Conservation (phyloP, 2,329 filamentous ascomycete species). For the Fusarium poae region DNA sequence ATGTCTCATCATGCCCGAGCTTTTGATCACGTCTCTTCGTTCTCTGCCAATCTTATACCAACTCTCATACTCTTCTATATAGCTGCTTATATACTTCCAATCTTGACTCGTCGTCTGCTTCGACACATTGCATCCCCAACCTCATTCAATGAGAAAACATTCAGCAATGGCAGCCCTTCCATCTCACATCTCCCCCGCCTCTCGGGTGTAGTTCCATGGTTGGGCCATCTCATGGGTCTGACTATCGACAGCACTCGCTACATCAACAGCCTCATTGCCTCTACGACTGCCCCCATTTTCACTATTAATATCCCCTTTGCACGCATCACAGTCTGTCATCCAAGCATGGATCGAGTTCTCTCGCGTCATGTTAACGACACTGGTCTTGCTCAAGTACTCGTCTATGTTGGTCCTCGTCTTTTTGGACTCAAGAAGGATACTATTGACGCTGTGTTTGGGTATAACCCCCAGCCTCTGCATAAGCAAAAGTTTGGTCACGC, state of each 20-base stretch:
- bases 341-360: slow-evolving; percentile 48
- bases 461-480: slow-evolving; percentile 49
- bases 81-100: slow-evolving; percentile 15
- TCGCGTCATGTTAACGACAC: slow-evolving; percentile 49
- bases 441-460: slow-evolving; percentile 43
- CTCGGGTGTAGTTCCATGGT: slow-evolving; percentile 40
- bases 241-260: slow-evolving; percentile 47
- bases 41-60: slow-evolving; percentile 28
- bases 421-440: slow-evolving; percentile 45
- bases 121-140: slow-evolving; percentile 3
- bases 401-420: slow-evolving; percentile 49
- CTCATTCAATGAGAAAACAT: slow-evolving; percentile 19
- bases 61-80: slow-evolving; percentile 18
- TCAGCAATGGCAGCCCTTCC: slow-evolving; percentile 17
- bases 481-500: slow-evolving; percentile 47
- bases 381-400: slow-evolving; percentile 50
- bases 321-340: slow-evolving; percentile 47
- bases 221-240: slow-evolving; percentile 47
- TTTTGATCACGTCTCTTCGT: slow-evolving; percentile 11
- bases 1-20: slow-evolving; percentile 10
- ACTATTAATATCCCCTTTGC: slow-evolving; percentile 51
- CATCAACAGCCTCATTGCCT: slow-evolving; percentile 46
- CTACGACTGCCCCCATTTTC: slow-evolving; percentile 44
- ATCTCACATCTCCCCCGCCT: slow-evolving; percentile 43
- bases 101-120: slow-evolving; percentile 11